Evolutionary conservation across 805 yeast species (phyloP).

Genomic region (Metschnikowia vanudenii): DNA sequence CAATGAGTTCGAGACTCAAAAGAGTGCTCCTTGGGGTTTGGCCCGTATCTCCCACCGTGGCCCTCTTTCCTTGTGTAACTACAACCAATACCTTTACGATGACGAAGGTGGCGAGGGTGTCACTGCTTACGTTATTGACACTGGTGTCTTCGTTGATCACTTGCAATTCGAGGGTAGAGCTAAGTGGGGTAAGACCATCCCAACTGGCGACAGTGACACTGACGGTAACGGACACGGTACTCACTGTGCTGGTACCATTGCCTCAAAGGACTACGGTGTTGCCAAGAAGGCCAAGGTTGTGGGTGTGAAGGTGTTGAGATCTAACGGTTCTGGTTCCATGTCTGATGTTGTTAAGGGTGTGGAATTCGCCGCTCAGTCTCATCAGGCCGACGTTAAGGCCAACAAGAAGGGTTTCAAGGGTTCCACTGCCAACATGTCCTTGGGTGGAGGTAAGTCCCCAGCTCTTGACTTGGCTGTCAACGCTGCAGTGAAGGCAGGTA

Average conservation of each 20-base stretch:
- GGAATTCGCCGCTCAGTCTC: conserved; percentile 44
- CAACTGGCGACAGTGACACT: conserved; percentile 55
- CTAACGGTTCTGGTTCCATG: conserved; percentile 39
- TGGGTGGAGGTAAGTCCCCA: conserved; percentile 58
- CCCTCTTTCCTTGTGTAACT: conserved; percentile 62
- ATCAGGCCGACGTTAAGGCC: conserved; percentile 38
- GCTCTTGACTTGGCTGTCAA: conserved; percentile 58
- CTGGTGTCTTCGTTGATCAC: conserved; percentile 67
- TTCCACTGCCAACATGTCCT: conserved; percentile 60
- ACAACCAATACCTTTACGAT: conserved; percentile 43
- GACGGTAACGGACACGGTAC: conserved; percentile 90
- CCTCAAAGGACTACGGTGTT: conserved; percentile 77
- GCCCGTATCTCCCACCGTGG: conserved; percentile 88
- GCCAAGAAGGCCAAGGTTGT: conserved; percentile 55
- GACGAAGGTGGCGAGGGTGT: conserved; percentile 49
- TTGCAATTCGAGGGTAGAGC: conserved; percentile 69
- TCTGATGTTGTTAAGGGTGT: conserved; percentile 45
- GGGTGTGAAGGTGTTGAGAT: conserved; percentile 43
- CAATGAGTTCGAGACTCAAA: conserved; percentile 62
- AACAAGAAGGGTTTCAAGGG: conserved; percentile 51
- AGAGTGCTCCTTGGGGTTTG: too few species aligned
- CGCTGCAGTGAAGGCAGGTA: conserved; percentile 55
- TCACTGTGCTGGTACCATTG: conserved; percentile 88
- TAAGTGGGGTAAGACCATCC: conserved; percentile 56
- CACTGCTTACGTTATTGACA: conserved; percentile 76